phyloP scores from a whole-genome alignment of 495 filamentous ascomycete species.

The Jackrogersella multiformis region DNA sequence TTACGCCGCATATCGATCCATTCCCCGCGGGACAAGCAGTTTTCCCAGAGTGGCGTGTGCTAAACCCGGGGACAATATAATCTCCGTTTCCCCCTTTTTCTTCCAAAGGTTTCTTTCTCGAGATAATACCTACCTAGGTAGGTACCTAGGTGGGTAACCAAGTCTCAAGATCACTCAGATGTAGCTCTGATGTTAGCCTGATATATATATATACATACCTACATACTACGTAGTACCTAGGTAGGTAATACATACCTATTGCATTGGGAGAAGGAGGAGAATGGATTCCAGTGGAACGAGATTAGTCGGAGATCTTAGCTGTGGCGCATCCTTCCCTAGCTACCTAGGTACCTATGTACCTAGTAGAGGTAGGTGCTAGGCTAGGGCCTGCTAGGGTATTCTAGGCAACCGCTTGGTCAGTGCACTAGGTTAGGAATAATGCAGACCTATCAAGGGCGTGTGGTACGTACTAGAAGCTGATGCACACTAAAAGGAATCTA shows the following conservation, averaged over 20 bases:
- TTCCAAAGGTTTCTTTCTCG: not conserved
- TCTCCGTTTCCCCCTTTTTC: no score
- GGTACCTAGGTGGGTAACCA: no score
- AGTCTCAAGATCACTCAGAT: no score
- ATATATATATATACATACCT: no score
- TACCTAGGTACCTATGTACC: not conserved
- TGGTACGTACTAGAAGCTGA: slow-evolving; percentile 23
- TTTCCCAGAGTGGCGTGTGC: slow-evolving; percentile 56
- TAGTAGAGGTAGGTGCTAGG: not conserved
- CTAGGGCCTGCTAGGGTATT: slow-evolving; percentile 9
- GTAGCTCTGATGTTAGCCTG: no score
- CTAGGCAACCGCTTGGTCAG: slow-evolving; percentile 24
- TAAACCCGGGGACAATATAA: slow-evolving; percentile 36
- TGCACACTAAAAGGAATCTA: slow-evolving; percentile 23
- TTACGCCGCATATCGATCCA: slow-evolving; percentile 53
- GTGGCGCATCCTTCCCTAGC: no score
- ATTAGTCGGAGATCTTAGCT: no score
- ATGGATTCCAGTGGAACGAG: no score
- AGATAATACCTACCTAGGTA: not conserved
- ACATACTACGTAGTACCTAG: no score
- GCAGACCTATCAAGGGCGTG: not conserved
- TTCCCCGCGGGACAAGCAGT: slow-evolving; percentile 45
- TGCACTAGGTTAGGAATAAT: slow-evolving; percentile 16
- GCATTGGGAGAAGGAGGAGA: no score
- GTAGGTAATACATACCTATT: no score